These are phyloP conservation scores for Globisporangium apiculatum DNA, from an alignment of 352 stramenopile genomes.

Conservation along the genomic window DNA sequence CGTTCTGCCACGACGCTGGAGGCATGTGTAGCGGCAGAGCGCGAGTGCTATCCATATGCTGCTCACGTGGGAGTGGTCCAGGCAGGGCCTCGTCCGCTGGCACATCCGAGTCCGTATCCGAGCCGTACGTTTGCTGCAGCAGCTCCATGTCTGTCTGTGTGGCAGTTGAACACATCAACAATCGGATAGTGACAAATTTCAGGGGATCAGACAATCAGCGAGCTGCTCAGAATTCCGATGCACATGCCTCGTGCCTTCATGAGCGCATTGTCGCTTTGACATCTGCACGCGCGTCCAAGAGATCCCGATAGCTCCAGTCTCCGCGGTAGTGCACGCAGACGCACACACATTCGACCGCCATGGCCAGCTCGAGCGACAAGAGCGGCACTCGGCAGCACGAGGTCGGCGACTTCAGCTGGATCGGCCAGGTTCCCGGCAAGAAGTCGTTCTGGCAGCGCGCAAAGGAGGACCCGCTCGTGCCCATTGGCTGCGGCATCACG, in stretches of 20 bases:
- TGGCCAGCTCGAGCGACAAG: not conserved
- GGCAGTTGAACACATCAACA: not conserved
- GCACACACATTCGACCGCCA: not conserved
- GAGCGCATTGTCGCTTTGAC: not conserved
- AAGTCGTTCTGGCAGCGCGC: slow-evolving; percentile 61
- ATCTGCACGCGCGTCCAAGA: not conserved
- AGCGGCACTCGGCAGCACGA: slow-evolving; percentile 12
- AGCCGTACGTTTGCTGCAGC: slow-evolving; percentile 6
- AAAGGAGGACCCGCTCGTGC: slow-evolving; percentile 74
- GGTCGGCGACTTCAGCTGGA: slow-evolving; percentile 63
- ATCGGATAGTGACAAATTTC: not conserved
- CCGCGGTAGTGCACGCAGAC: not conserved
- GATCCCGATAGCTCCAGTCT: not conserved
- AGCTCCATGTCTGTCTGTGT: slow-evolving; percentile 10
- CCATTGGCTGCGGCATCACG: slow-evolving; percentile 59
- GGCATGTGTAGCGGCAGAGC: too few relatives aligned
- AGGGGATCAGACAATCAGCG: not conserved
- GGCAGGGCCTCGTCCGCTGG: too few relatives aligned
- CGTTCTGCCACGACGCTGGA: too few relatives aligned
- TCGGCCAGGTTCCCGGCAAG: slow-evolving; percentile 47
- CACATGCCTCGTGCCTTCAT: not conserved
- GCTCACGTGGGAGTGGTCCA: too few relatives aligned
- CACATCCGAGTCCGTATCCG: not conserved
- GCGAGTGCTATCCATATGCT: too few relatives aligned
- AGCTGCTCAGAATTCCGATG: not conserved